Evolutionary conservation across 164 flowering plant genomes (phyloP).

Genomic region (Cinnamomum chago): DNA sequence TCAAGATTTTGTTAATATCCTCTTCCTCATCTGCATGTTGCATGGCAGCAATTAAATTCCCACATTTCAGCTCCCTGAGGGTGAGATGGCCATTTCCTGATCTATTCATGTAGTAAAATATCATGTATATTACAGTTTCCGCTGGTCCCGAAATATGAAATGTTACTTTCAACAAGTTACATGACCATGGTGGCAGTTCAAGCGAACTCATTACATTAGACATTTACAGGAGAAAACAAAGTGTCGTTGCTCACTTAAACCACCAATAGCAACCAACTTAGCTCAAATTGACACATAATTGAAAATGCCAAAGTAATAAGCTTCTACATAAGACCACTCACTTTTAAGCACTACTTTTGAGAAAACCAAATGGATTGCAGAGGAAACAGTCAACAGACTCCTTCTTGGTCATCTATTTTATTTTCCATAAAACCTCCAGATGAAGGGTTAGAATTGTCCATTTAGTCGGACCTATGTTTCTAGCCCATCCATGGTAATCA

Average conservation of each 20-base stretch:
- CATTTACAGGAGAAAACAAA: neutral
- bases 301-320: no score
- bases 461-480: no score
- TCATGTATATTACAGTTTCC: constrained; percentile 97
- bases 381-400: no score
- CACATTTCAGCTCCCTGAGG: constrained; percentile 88
- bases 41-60: constrained; percentile 89
- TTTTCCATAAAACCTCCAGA: no score
- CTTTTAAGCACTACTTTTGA: no score
- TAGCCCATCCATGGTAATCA: no score
- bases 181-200: no score
- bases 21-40: constrained; percentile 98
- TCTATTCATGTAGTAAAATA: constrained; percentile 88
- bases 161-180: constrained; percentile 7
- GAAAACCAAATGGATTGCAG: no score
- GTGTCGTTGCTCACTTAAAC: neutral
- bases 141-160: constrained; percentile 45
- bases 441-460: no score
- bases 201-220: neutral
- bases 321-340: no score
- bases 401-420: no score
- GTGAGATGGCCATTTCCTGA: constrained; percentile 85
- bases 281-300: no score
- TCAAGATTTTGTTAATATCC: constrained; percentile 92
- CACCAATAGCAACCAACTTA: neutral